Conservation (phyloP, 495 filamentous ascomycete genomes). For the Talaromyces trachyspermus region DNA sequence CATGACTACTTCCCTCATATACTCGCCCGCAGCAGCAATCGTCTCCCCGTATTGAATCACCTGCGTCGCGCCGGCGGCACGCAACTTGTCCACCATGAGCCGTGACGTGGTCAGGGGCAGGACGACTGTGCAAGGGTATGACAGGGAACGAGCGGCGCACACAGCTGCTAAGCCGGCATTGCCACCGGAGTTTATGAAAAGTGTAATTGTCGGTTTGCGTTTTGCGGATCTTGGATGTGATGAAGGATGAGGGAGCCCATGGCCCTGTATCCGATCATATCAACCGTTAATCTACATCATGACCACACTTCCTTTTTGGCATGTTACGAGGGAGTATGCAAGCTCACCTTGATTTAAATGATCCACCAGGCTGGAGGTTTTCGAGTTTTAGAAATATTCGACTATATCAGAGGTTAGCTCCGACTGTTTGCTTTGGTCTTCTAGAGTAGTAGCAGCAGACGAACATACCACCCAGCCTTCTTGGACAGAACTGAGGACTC, state of each 20-base stretch:
- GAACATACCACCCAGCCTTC: constrained; percentile 58
- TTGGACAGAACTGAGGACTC: constrained; percentile 60
- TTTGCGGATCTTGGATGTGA: constrained; percentile 39
- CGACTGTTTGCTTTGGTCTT: background rate
- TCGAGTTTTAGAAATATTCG: constrained; percentile 90
- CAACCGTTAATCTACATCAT: too few relatives aligned
- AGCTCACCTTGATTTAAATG: constrained; percentile 79
- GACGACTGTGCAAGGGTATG: constrained; percentile 72
- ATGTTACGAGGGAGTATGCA: background rate
- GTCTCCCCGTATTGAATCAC: constrained; percentile 65
- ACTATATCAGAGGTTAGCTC: constrained; percentile 21
- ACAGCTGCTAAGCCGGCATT: constrained; percentile 92
- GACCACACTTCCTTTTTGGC: too few relatives aligned
- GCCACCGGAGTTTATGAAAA: constrained; percentile 86
- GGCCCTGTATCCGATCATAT: constrained; percentile 45
- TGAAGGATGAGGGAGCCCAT: constrained; percentile 73
- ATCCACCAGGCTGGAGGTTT: constrained; percentile 84
- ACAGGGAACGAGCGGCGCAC: constrained; percentile 62
- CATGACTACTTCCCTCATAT: constrained; percentile 47
- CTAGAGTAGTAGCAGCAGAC: background rate
- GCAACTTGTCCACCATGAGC: constrained; percentile 69
- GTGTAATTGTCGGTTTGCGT: constrained; percentile 42
- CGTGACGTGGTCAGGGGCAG: constrained; percentile 61
- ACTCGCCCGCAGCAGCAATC: constrained; percentile 73
- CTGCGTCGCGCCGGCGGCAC: constrained; percentile 54